A percentile compares a stretch with the other conserved stretches of the same genome.
Evolutionary conservation across 495 filamentous ascomycete genomes (phyloP).

Genomic region (Xylaria telfairii): DNA sequence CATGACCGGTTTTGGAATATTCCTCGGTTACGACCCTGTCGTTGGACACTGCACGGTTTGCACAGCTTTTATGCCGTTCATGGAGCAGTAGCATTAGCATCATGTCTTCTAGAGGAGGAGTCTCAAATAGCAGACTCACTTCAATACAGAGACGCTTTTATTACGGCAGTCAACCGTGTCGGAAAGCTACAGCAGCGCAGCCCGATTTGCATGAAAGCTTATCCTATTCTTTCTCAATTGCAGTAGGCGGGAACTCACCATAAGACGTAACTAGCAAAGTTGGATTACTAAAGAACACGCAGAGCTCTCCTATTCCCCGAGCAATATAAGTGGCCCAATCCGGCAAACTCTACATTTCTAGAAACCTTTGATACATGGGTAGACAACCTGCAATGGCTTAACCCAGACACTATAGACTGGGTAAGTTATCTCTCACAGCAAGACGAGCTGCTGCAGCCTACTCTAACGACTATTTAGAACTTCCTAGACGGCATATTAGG

Average conservation of each 20-base stretch:
- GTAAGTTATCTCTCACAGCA: constrained; percentile 1
- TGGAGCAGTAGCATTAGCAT: constrained; percentile 28
- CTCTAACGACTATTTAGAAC: constrained; percentile 1
- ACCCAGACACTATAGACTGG: constrained; percentile 17
- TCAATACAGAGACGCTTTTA: constrained; percentile 16
- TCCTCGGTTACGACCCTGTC: constrained; percentile 47
- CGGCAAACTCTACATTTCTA: constrained; percentile 8
- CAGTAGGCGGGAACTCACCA: neutral
- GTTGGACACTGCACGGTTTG: constrained; percentile 54
- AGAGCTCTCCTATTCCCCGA: constrained; percentile 9
- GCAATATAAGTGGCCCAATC: constrained; percentile 17
- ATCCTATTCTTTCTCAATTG: constrained; percentile 19
- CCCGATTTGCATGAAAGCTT: constrained; percentile 20
- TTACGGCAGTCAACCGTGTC: neutral
- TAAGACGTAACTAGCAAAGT: neutral
- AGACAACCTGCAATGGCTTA: constrained; percentile 19
- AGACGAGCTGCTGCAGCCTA: neutral
- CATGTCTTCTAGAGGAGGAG: constrained; percentile 17
- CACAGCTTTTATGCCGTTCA: constrained; percentile 50
- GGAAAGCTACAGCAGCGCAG: constrained; percentile 13
- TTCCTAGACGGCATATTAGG: constrained; percentile 17
- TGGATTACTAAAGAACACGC: neutral
- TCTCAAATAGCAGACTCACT: constrained; percentile 6
- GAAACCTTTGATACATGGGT: constrained; percentile 23
- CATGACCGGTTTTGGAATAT: constrained; percentile 48